Percentiles rank a stretch among this genome's conserved stretches.
phyloP scores from a whole-genome alignment of 345 rosid genomes.

The Murraya koenigii region DNA sequence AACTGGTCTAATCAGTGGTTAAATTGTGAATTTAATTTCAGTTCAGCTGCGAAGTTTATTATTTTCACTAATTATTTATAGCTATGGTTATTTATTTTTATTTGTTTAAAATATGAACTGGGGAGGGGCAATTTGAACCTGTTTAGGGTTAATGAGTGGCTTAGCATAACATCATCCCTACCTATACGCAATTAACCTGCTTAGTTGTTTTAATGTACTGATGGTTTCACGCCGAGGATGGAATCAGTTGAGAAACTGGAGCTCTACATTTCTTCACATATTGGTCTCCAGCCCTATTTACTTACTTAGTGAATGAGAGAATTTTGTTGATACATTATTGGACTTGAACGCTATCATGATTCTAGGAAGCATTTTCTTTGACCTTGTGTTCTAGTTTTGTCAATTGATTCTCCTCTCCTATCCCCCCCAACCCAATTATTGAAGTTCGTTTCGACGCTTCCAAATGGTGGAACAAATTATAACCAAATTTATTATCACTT shows the following conservation, averaged over 20 bases:
- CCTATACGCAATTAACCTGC: not conserved
- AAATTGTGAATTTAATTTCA: not conserved
- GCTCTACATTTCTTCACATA: not conserved
- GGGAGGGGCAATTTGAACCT: not conserved
- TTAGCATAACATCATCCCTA: not conserved
- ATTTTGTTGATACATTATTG: not conserved
- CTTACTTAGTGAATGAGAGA: not conserved
- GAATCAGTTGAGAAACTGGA: not conserved
- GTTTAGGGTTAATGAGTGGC: not conserved
- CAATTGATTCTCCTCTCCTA: constrained; percentile 2
- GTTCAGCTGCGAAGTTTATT: not conserved
- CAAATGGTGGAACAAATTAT: not conserved
- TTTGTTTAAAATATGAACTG: not conserved
- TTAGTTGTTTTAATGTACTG: not conserved
- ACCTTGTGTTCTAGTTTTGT: not conserved
- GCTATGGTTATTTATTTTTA: too few relatives aligned
- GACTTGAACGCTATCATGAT: not conserved
- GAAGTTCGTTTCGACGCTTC: not conserved
- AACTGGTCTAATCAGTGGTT: not conserved
- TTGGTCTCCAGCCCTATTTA: not conserved
- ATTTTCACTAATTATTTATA: too few relatives aligned
- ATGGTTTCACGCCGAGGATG: not conserved
- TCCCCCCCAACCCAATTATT: too few relatives aligned
- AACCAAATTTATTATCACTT: not conserved
- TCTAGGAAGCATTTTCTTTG: not conserved